Evolutionary conservation across 1,284 basidiomycete species (phyloP).

Genomic region (Baeospora myosura): DNA sequence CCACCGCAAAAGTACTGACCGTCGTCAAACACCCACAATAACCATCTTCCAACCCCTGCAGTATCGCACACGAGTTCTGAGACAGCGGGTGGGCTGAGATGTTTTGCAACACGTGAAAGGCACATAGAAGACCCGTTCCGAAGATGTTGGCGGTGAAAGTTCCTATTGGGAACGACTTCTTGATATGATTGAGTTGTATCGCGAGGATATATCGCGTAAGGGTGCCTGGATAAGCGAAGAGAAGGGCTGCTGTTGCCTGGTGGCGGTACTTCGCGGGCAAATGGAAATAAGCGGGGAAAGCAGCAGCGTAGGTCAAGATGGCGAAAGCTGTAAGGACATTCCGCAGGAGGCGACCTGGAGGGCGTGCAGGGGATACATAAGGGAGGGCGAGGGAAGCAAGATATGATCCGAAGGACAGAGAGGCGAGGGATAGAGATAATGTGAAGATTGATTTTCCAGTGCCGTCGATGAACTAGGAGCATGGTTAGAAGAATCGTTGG

Average conservation of each 20-base stretch:
- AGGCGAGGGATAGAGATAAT: constrained; percentile 61
- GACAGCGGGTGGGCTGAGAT: constrained; percentile 34
- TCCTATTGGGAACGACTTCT: constrained; percentile 71
- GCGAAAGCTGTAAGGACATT: constrained; percentile 41
- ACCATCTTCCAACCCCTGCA: constrained; percentile 82
- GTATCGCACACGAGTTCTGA: constrained; percentile 54
- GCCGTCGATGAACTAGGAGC: constrained; percentile 76
- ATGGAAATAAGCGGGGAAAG: constrained; percentile 74
- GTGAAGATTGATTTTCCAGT: constrained; percentile 80
- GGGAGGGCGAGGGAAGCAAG: constrained; percentile 38
- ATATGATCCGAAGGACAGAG: constrained; percentile 54
- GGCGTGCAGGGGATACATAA: constrained; percentile 30
- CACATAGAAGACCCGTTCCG: constrained; percentile 71
- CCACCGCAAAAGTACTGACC: constrained; percentile 88
- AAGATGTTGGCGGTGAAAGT: constrained; percentile 84
- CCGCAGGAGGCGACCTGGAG: constrained; percentile 35
- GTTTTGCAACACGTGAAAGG: constrained; percentile 67
- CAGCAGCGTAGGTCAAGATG: constrained; percentile 54
- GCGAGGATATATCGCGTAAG: constrained; percentile 80
- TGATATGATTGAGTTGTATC: constrained; percentile 59
- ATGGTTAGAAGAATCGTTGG: too few relatives aligned
- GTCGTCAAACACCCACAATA: constrained; percentile 96
- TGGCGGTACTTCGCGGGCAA: constrained; percentile 68
- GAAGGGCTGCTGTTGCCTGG: constrained; percentile 78
- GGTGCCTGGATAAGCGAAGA: constrained; percentile 87